These are phyloP conservation scores for Skeletonema menzelii DNA, from an alignment of 108 stramenopile genomes.

Conservation along the genomic window DNA sequence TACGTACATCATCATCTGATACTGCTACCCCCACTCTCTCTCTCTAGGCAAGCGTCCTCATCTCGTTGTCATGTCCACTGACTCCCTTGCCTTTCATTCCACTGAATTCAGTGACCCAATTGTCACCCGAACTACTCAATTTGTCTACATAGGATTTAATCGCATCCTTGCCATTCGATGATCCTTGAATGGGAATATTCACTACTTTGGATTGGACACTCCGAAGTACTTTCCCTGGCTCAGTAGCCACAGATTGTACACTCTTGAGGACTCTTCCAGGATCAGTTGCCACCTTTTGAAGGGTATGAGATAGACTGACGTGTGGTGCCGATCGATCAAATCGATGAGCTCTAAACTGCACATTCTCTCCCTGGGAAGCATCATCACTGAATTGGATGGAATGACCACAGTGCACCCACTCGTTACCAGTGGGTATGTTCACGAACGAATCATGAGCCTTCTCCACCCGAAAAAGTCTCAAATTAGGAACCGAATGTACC, in stretches of 20 bases:
- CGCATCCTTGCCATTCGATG: conserved; percentile 43
- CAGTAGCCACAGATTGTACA: background rate
- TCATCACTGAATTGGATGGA: conserved; percentile 39
- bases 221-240: conserved; percentile 18
- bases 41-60: conserved; percentile 45
- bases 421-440: conserved; percentile 27
- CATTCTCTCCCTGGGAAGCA: background rate
- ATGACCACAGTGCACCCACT: conserved; percentile 49
- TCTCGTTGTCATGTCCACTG: conserved; percentile 50
- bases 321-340: conserved; percentile 43
- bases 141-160: conserved; percentile 60
- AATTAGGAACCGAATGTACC: conserved; percentile 71
- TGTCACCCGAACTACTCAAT: conserved; percentile 35
- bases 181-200: conserved; percentile 47
- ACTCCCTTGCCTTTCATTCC: conserved; percentile 64
- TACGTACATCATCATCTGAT: no score
- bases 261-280: background rate
- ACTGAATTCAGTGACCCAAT: conserved; percentile 62
- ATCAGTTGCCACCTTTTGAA: conserved; percentile 10
- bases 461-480: conserved; percentile 67
- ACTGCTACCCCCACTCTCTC: no score
- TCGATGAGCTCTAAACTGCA: conserved; percentile 52
- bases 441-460: conserved; percentile 60
- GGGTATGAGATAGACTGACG: conserved; percentile 5
- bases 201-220: conserved; percentile 51